Base-by-base conservation (phyloP, 2,329 filamentous ascomycete species). In the Huntiella abstrusa region DNA sequence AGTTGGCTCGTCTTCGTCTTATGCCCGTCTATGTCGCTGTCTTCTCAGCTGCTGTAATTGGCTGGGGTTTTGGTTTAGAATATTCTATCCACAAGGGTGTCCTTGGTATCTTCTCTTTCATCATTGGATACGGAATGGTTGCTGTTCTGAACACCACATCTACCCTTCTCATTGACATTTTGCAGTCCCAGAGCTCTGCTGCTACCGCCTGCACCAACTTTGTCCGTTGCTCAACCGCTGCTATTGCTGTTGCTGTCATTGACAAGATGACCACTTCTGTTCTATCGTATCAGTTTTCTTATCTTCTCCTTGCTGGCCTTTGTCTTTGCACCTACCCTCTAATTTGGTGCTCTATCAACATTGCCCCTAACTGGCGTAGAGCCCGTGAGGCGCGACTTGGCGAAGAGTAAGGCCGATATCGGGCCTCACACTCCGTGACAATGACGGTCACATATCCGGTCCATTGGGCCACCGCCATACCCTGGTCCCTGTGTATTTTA, bases 131-230 rank as follows among this genome's bases (percentile, higher is more conserved):
- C 43, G 55, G 54, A 1, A 57, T 55, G 1, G 58, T 59, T 6
- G 48, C 55, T 8, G 55, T 59, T 3, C 54, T 59, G 3, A 59
- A 58, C 47, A 54, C 55, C 0, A 59, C 57, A 0, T 57, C 57
- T 53, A 59, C 57, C 1, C 45, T 59, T 12, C 55, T 58, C 53
- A 57, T 59, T 41, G 56, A 59, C 32, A 54, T 59, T 4, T 10
- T 59, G 4, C 53, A 58, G 35, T 48, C 50, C 1, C 53, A 52
- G 11, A 59, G 57, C 46, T 59, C 57, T 1, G 52, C 53, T 1
- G 57, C 54, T 1, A 59, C 54, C 1, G 57, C 57, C 1, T 59
- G 55, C 28, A 58, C 55, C 0, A 58, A 59, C 41, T 51, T 58
- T 1, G 56, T 58, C 1, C 52, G 57, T 11, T 59, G 57, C n/a